Conservation (phyloP, 306 rosid species). For the Fagus crenata region DNA sequence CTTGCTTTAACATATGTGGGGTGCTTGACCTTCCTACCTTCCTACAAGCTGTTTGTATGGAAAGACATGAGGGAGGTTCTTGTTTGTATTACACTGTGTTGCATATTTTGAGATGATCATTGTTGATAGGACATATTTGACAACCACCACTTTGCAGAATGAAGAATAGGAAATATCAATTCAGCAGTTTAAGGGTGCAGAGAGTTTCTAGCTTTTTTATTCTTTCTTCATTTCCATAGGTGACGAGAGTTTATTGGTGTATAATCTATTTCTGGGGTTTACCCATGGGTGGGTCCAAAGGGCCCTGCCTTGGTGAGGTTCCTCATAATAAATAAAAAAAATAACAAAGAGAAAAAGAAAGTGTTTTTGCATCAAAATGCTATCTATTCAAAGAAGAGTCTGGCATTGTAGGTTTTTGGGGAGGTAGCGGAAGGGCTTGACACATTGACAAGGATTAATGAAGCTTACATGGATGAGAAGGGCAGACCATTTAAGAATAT, state of each 20-base stretch:
- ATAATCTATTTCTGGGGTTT: not conserved
- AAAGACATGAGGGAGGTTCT: not conserved
- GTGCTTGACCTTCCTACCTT: not conserved
- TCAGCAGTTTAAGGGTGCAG: not conserved
- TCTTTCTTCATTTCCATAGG: not conserved
- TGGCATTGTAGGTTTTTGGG: constrained; percentile 72
- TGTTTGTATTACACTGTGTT: not conserved
- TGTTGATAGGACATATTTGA: not conserved
- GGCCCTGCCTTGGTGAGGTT: too few relatives aligned
- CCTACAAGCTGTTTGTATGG: too few relatives aligned
- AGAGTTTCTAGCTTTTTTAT: not conserved
- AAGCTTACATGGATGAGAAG: constrained; percentile 84
- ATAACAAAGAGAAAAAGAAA: too few relatives aligned
- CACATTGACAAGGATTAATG: constrained; percentile 87
- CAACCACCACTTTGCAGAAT: not conserved
- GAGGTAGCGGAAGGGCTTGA: constrained; percentile 95
- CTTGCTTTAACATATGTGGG: too few relatives aligned
- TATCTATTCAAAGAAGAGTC: not conserved
- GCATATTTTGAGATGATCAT: too few relatives aligned
- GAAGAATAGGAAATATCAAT: not conserved
- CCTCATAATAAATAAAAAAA: too few relatives aligned
- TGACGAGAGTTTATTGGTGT: not conserved
- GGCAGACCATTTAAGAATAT: constrained; percentile 86
- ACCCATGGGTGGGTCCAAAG: too few relatives aligned
- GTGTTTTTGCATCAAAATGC: not conserved